These are phyloP conservation scores for Solanum boliviense DNA, from an alignment of 257 asterid species.

Conservation along the genomic window DNA sequence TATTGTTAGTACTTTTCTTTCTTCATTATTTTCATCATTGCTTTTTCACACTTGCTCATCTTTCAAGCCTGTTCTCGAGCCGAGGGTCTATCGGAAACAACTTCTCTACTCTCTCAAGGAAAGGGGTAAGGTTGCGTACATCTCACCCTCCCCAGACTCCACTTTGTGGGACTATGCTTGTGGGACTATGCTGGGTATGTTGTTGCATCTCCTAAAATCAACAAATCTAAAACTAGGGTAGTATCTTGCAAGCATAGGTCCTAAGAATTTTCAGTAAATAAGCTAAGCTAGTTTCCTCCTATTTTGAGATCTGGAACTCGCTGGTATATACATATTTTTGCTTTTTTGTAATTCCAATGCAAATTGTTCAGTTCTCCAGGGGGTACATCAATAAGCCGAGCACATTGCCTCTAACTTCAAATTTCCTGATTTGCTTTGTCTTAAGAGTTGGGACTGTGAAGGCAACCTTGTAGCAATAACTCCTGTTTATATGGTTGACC, in stretches of 20 bases:
- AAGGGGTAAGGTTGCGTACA: neutral
- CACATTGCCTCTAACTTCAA: neutral
- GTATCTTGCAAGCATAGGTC: neutral
- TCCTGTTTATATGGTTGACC: neutral
- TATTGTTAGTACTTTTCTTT: neutral
- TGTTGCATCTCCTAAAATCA: neutral
- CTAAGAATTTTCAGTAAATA: neutral
- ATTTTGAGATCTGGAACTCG: neutral
- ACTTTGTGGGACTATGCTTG: neutral
- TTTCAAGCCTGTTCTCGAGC: neutral
- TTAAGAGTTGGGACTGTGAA: neutral
- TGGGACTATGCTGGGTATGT: neutral
- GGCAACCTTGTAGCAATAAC: neutral
- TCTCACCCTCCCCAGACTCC: neutral
- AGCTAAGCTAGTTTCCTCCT: neutral
- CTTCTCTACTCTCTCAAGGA: neutral
- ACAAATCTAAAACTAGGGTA: neutral
- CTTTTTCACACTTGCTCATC: neutral
- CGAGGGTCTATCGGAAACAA: neutral
- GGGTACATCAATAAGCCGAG: neutral
- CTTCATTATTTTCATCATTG: neutral
- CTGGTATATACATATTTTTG: neutral
- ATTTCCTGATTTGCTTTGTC: neutral
- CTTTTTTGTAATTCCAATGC: neutral
- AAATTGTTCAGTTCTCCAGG: neutral